Evolutionary conservation across 2,329 filamentous ascomycete genomes (phyloP), one percentile per base, ranked within the genome.

Genomic region (Microthyrium microscopicum): DNA sequence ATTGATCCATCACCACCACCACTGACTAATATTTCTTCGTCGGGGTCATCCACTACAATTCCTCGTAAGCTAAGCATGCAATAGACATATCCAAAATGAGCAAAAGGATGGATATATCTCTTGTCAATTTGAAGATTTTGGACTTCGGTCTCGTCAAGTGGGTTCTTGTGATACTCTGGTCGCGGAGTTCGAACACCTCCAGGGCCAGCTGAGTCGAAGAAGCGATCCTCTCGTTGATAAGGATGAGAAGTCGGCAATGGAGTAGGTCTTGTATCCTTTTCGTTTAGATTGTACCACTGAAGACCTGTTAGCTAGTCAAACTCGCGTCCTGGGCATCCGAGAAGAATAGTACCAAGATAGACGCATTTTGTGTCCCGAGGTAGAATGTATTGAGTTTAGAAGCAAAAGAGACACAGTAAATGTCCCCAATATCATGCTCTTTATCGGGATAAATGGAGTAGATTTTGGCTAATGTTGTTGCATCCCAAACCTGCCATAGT

Each of bases 351-450:
- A 66, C 64, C 49, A 93, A 85, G 33, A 94, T 89, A 25, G 78
- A 83, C 5, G 84, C 89, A 49, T 95, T 94, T 51, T 95, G 89
- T 1, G 84, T 82, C 37, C 89, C 89, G 27, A 93, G 70, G 52
- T 93, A 95, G 4, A 93, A 68, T 0, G 79, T 92, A 43, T 87
- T 70, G 46, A 82, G 65, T 43, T 73, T 68, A 5, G 73, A 60
- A 4, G 84, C 93, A 54, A 92, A 94, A 2, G 77, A 78, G n/a
- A 93, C 76, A 44, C 83, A 92, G 53, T 95, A 95, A 38, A 98
- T 73, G 57, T 98, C 89, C 39, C 89, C 89, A 26, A 93, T 80
- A 46, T 95, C 89, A 55, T 92, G 87, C 31, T 77, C 77, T n/a
- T n/a, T n/a, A n/a, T n/a, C n/a, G 41, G 84, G 91, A 61, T 92